Evolutionary conservation across 768 basidiomycete genomes (phyloP).

Genomic region (Collybia mongolica): DNA sequence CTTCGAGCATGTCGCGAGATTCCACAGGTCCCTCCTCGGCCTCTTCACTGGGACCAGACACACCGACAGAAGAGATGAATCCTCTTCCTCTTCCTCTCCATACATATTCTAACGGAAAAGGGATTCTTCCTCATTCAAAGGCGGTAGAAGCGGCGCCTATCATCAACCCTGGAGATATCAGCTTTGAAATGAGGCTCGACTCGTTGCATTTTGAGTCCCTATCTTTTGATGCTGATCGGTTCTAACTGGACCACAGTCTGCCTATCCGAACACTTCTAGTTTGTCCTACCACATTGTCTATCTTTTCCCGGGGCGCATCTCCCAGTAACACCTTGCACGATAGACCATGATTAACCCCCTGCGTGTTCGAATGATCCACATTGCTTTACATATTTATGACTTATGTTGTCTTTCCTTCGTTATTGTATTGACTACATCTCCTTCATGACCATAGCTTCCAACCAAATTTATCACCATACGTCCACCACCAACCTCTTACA

Average conservation of each 20-base stretch:
- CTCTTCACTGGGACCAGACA: conserved; percentile 15
- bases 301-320: too few species aligned
- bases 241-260: conserved; percentile 21
- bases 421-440: too few species aligned
- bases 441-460: too few species aligned
- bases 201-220: conserved; percentile 73
- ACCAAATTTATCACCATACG: too few species aligned
- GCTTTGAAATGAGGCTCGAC: conserved; percentile 67
- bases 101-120: not conserved
- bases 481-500: too few species aligned
- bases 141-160: not conserved
- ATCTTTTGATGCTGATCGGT: conserved; percentile 64
- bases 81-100: not conserved
- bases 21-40: conserved; percentile 20
- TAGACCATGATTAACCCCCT: too few species aligned
- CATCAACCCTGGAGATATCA: conserved; percentile 33
- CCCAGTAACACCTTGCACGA: too few species aligned
- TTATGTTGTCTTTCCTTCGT: too few species aligned
- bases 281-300: too few species aligned
- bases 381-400: too few species aligned
- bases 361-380: too few species aligned
- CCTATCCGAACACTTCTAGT: too few species aligned
- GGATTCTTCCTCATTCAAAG: not conserved
- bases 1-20: conserved; percentile 18
- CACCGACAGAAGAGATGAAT: conserved; percentile 11